Conservation (phyloP, 371 early-diverging fungal genomes). For the Fennellomyces sp. region DNA sequence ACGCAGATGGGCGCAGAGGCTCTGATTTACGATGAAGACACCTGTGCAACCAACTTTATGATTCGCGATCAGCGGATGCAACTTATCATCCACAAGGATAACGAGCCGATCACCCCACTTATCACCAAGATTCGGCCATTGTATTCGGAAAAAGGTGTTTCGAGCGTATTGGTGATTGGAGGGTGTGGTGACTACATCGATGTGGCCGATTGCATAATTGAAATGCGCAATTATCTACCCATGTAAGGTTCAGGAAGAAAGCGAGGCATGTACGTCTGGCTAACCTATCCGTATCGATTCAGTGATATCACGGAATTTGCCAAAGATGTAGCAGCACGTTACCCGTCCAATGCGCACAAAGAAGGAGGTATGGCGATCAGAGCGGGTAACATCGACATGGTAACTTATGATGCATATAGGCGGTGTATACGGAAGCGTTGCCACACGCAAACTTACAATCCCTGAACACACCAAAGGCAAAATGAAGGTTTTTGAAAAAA, state of each 20-base stretch:
- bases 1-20: constrained; percentile 6
- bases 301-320: constrained; percentile 44
- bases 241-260: constrained; percentile 3
- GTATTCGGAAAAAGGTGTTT: constrained; percentile 28
- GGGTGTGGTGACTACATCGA: constrained; percentile 63
- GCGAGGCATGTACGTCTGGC: too few species aligned
- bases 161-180: constrained; percentile 53
- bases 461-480: background rate
- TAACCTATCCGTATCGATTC: too few species aligned
- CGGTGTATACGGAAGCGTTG: background rate
- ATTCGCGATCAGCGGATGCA: constrained; percentile 60
- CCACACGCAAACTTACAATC: background rate
- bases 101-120: constrained; percentile 63
- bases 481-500: background rate
- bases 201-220: constrained; percentile 51
- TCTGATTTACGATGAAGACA: constrained; percentile 59
- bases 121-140: constrained; percentile 44
- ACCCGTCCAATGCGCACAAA: constrained; percentile 25
- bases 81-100: constrained; percentile 34
- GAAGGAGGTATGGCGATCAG: constrained; percentile 9
- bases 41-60: constrained; percentile 63
- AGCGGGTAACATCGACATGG: background rate
- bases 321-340: constrained; percentile 26
- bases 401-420: background rate
- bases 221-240: constrained; percentile 43